Conservation (phyloP, 257 asterid genomes). For the Ajuga chamaepitys region DNA sequence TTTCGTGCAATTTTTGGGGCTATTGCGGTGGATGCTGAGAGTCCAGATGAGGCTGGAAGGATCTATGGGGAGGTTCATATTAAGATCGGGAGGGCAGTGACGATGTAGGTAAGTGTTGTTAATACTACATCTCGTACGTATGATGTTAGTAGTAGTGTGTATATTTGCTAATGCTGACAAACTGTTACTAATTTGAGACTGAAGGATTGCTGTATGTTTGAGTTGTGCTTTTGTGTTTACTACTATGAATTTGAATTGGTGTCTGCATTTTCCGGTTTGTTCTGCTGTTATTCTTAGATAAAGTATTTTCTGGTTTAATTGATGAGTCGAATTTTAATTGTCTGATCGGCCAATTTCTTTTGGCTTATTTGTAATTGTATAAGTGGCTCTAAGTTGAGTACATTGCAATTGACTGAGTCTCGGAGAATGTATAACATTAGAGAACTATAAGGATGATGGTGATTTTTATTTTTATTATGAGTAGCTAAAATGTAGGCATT, state of each 20-base stretch:
- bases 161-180: background rate
- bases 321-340: background rate
- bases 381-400: background rate
- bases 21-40: slow-evolving; percentile 50
- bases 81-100: slow-evolving; percentile 18
- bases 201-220: slow-evolving; percentile 2
- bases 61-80: slow-evolving; percentile 29
- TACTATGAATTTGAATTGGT: background rate
- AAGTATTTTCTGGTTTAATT: background rate
- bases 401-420: background rate
- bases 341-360: background rate
- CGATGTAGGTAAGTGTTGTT: slow-evolving; percentile 32
- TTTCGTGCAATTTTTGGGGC: slow-evolving; percentile 74
- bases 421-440: background rate
- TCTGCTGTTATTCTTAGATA: background rate
- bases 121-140: background rate
- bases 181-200: background rate
- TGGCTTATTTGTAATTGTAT: background rate
- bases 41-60: slow-evolving; percentile 41
- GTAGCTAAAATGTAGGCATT: background rate
- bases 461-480: background rate
- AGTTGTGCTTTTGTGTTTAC: background rate
- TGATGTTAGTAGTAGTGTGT: background rate
- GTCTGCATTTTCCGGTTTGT: background rate
- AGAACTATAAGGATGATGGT: background rate